phyloP scores from a whole-genome alignment of 1,284 basidiomycete genomes.

The Tetrapyrgos nigripes region DNA sequence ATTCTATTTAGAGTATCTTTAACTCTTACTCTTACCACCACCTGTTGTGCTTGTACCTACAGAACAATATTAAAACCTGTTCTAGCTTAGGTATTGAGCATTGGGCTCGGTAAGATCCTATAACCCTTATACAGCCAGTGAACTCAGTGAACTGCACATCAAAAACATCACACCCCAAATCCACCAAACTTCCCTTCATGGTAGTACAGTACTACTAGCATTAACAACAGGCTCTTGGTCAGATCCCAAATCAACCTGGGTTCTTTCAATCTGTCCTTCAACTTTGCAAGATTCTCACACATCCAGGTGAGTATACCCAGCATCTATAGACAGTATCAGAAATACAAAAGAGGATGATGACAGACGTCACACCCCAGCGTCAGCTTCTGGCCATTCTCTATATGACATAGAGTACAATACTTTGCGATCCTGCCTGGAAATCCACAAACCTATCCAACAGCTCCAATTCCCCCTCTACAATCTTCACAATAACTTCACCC shows the following conservation, averaged over 20 bases:
- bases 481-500: conserved; percentile 49
- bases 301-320: conserved; percentile 29
- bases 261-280: conserved; percentile 35
- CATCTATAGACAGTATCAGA: conserved; percentile 25
- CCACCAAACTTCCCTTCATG: no score
- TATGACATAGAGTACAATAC: not conserved
- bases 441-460: conserved; percentile 56
- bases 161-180: no score
- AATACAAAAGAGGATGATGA: not conserved
- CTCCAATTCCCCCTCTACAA: conserved; percentile 61
- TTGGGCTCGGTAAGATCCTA: no score
- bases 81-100: no score
- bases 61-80: no score
- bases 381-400: not conserved
- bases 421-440: conserved; percentile 44
- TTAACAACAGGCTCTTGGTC: conserved; percentile 51
- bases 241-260: conserved; percentile 47
- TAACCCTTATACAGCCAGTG: no score
- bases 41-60: no score
- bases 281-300: conserved; percentile 34
- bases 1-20: no score
- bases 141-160: no score
- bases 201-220: not conserved
- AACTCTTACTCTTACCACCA: no score
- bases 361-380: not conserved